Evolutionary conservation across 257 asterid genomes (phyloP).

Genomic region (Scutellaria minor): DNA sequence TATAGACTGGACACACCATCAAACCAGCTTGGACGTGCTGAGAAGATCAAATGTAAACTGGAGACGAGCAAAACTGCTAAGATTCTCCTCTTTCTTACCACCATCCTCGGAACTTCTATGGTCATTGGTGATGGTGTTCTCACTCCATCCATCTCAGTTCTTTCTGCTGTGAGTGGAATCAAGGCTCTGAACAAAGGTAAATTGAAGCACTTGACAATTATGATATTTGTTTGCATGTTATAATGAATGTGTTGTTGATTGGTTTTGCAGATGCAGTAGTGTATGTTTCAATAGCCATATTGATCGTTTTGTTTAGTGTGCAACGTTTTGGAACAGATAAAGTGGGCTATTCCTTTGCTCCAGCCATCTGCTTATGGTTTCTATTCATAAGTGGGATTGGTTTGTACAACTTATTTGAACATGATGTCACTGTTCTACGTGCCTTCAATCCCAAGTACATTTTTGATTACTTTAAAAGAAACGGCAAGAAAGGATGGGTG

Average conservation of each 20-base stretch:
- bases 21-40: slow-evolving; percentile 50
- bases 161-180: slow-evolving; percentile 79
- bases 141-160: slow-evolving; percentile 84
- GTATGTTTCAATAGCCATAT: slow-evolving; percentile 54
- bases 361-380: slow-evolving; percentile 65
- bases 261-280: slow-evolving; percentile 51
- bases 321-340: slow-evolving; percentile 81
- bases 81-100: slow-evolving; percentile 53
- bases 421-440: slow-evolving; percentile 49
- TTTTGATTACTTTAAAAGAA: slow-evolving; percentile 57
- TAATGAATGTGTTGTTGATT: not conserved
- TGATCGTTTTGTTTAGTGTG: slow-evolving; percentile 52
- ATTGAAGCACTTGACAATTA: too few species aligned
- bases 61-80: slow-evolving; percentile 61
- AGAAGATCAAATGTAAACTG: slow-evolving; percentile 48
- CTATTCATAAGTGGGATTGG: slow-evolving; percentile 53
- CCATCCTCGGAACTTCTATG: slow-evolving; percentile 85
- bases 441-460: slow-evolving; percentile 71
- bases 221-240: too few species aligned
- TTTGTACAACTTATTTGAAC: slow-evolving; percentile 52
- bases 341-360: slow-evolving; percentile 75
- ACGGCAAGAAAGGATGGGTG: slow-evolving; percentile 64
- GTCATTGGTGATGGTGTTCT: slow-evolving; percentile 86
- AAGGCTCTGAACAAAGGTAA: slow-evolving; percentile 40
- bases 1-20: slow-evolving; percentile 60